Evolutionary conservation across 768 basidiomycete species (phyloP).

Genomic region (Fibroporia radiculosa): DNA sequence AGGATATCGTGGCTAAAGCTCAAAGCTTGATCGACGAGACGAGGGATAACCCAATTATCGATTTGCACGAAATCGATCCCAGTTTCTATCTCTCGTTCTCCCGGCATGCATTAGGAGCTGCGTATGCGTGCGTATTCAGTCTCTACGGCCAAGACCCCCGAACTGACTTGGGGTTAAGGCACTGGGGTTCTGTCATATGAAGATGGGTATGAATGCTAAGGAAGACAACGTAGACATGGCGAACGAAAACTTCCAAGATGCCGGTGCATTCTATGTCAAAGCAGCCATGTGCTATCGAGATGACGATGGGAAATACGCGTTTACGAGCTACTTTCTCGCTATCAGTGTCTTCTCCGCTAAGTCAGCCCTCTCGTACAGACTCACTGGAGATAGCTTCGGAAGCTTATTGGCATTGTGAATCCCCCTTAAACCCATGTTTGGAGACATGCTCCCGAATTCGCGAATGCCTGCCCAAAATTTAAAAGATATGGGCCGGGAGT

Average conservation of each 20-base stretch:
- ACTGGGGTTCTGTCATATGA: conserved; percentile 2
- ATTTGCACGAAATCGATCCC: neutral
- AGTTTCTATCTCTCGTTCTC: conserved; percentile 2
- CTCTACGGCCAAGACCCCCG: neutral
- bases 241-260: conserved; percentile 13
- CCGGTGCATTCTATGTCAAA: conserved; percentile 24
- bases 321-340: conserved; percentile 8
- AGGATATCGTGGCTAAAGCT: neutral
- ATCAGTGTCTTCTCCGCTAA: neutral
- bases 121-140: conserved; percentile 3
- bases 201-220: neutral
- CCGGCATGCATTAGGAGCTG: conserved; percentile 3
- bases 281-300: conserved; percentile 25
- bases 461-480: conserved; percentile 5
- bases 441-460: conserved; percentile 9
- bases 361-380: conserved; percentile 2
- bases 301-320: conserved; percentile 31
- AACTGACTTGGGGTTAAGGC: conserved; percentile 2
- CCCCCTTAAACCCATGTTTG: conserved; percentile 9
- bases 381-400: conserved; percentile 26
- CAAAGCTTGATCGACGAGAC: neutral
- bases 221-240: conserved; percentile 9
- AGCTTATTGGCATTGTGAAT: conserved; percentile 20
- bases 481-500: conserved; percentile 12
- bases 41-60: neutral